Conservation (phyloP, 306 rosid genomes). For the Oemleria cerasiformis region DNA sequence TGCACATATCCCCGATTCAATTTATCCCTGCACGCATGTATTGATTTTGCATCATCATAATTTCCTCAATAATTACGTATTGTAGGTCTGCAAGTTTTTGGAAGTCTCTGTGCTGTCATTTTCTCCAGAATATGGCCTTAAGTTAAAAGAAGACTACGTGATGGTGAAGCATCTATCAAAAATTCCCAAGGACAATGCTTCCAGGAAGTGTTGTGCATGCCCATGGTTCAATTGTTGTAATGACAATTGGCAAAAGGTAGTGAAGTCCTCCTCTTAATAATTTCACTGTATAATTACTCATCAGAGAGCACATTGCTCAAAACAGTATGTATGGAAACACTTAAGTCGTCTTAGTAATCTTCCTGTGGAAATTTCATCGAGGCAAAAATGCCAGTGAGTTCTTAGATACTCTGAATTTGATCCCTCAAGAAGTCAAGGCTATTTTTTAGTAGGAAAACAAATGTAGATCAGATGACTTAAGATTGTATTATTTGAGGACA, state of each 20-base stretch:
- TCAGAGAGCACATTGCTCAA: not conserved
- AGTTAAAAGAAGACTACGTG: slow-evolving; percentile 88
- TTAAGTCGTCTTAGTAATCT: not conserved
- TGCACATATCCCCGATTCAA: not conserved
- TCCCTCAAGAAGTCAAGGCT: not conserved
- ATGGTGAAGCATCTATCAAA: slow-evolving; percentile 94
- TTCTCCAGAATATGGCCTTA: slow-evolving; percentile 93
- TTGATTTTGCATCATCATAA: not conserved
- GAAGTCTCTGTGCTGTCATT: slow-evolving; percentile 94
- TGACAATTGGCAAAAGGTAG: slow-evolving; percentile 99
- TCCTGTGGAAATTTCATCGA: not conserved
- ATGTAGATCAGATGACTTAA: not conserved
- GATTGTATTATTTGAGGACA: not conserved
- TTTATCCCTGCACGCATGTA: slow-evolving; percentile 10
- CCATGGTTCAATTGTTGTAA: slow-evolving; percentile 77
- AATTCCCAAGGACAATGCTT: slow-evolving; percentile 53
- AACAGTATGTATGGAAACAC: not conserved
- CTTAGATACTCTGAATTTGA: not conserved
- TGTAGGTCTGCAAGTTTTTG: slow-evolving; percentile 96
- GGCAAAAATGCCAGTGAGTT: not conserved
- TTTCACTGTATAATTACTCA: slow-evolving; percentile 5
- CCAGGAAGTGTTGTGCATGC: slow-evolving; percentile 75
- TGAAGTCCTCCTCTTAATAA: slow-evolving; percentile 18
- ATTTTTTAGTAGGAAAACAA: not conserved
- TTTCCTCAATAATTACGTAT: slow-evolving; percentile 19